Evolutionary conservation across 1,284 basidiomycete genomes (phyloP).

Genomic region (Stygiomarasmius scandens): DNA sequence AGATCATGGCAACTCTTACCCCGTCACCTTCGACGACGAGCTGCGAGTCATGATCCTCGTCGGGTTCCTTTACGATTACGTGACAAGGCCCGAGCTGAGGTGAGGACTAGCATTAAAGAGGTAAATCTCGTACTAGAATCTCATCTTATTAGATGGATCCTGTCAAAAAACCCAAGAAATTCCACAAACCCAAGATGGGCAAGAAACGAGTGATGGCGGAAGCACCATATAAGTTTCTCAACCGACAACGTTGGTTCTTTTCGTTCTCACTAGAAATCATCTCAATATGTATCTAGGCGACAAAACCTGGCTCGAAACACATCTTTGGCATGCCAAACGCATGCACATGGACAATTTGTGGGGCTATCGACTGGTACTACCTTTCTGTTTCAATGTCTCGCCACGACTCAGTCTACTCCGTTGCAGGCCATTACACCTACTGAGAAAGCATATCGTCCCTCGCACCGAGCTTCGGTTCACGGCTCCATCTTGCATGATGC

Average conservation of each 20-base stretch:
- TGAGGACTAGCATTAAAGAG: slow-evolving; percentile 32
- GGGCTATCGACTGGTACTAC: slow-evolving; percentile 84
- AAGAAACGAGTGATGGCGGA: slow-evolving; percentile 45
- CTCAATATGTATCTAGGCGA: slow-evolving; percentile 48
- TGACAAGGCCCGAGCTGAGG: slow-evolving; percentile 81
- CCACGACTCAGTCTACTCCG: neutral
- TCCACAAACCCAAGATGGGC: slow-evolving; percentile 56
- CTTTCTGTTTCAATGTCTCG: slow-evolving; percentile 7
- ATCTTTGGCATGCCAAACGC: slow-evolving; percentile 92
- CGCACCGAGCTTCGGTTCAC: slow-evolving; percentile 83
- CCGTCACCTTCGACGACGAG: slow-evolving; percentile 83
- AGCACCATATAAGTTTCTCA: slow-evolving; percentile 56
- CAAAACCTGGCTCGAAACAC: slow-evolving; percentile 91
- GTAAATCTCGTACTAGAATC: slow-evolving; percentile 10
- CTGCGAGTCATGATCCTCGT: slow-evolving; percentile 90
- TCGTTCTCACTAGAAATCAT: neutral
- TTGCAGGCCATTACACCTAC: slow-evolving; percentile 74
- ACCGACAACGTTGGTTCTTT: slow-evolving; percentile 62
- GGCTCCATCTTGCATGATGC: slow-evolving; percentile 86
- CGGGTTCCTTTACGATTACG: slow-evolving; percentile 84
- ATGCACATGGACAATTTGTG: slow-evolving; percentile 91
- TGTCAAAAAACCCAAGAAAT: slow-evolving; percentile 56
- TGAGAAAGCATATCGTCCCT: slow-evolving; percentile 87
- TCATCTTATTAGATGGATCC: slow-evolving; percentile 70
- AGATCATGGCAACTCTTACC: slow-evolving; percentile 91